Conservation (phyloP, 1,139 yeast species). For the Zygosaccharomyces pseudobailii region DNA sequence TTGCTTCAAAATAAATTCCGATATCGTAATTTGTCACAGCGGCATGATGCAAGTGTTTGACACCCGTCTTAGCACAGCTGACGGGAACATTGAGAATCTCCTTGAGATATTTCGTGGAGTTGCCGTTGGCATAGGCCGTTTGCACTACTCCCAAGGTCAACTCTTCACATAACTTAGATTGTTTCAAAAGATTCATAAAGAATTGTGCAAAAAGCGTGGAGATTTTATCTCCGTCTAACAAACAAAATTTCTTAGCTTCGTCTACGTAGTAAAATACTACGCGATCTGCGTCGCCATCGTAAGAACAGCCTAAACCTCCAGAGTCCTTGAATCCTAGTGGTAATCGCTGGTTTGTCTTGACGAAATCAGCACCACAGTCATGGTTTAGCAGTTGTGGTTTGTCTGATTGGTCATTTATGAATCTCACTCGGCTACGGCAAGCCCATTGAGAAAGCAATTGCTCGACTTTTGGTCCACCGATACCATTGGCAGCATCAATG, state of each 20-base stretch:
- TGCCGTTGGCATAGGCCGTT: slow-evolving; percentile 97
- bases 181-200: slow-evolving; percentile 49
- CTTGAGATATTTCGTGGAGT: slow-evolving; percentile 70
- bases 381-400: slow-evolving; percentile 60
- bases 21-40: slow-evolving; percentile 79
- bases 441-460: slow-evolving; percentile 44
- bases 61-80: slow-evolving; percentile 91
- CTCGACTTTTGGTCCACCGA: slow-evolving; percentile 79
- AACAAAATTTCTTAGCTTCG: slow-evolving; percentile 46
- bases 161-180: slow-evolving; percentile 37
- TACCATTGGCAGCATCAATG: slow-evolving; percentile 91
- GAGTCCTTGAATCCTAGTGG: slow-evolving; percentile 52
- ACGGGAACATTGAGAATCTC: slow-evolving; percentile 69
- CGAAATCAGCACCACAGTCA: slow-evolving; percentile 93
- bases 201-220: slow-evolving; percentile 78
- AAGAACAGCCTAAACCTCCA: slow-evolving; percentile 63
- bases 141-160: slow-evolving; percentile 81
- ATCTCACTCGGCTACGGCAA: slow-evolving; percentile 39
- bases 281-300: slow-evolving; percentile 98
- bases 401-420: slow-evolving; percentile 58
- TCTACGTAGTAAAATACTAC: slow-evolving; percentile 76
- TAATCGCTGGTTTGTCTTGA: slow-evolving; percentile 77
- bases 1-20: slow-evolving; percentile 96
- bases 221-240: slow-evolving; percentile 92
- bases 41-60: slow-evolving; percentile 88